phyloP scores from a whole-genome alignment of 1,139 yeast genomes.

The Casaregolazyma lundiana region DNA sequence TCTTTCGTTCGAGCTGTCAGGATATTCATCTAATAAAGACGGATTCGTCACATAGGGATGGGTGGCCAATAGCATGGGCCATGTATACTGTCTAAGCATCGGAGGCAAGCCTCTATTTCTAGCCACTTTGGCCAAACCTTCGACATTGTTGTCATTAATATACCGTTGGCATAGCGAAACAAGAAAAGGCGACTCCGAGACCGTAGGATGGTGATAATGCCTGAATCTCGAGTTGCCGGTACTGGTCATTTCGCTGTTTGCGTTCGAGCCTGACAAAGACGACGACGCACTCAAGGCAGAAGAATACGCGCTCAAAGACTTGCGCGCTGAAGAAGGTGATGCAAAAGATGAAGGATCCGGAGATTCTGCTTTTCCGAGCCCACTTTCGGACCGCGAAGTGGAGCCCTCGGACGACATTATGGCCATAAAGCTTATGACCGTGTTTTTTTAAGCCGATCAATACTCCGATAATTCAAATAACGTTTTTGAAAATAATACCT shows the following conservation, averaged over 20 bases:
- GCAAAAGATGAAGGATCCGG: not conserved
- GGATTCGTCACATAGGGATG: conserved; percentile 86
- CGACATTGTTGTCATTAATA: conserved; percentile 50
- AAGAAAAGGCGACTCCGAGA: conserved; percentile 33
- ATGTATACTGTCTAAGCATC: conserved; percentile 64
- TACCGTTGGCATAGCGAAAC: conserved; percentile 36
- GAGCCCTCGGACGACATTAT: not conserved
- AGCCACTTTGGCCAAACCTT: conserved; percentile 72
- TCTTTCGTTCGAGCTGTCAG: conserved; percentile 18
- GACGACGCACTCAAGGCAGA: conserved; percentile 30
- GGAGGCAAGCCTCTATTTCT: conserved; percentile 87
- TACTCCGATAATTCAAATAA: too few relatives aligned
- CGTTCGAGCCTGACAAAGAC: conserved; percentile 25
- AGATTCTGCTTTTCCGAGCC: not conserved
- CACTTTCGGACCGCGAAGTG: not conserved
- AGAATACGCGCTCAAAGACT: conserved; percentile 24
- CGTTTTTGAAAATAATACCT: not conserved
- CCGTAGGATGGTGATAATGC: conserved; percentile 36
- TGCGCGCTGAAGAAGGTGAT: conserved; percentile 6
- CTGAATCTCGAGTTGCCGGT: conserved; percentile 27
- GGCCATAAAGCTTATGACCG: not conserved
- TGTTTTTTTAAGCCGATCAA: too few relatives aligned
- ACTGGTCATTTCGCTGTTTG: conserved; percentile 12
- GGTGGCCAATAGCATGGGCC: conserved; percentile 77
- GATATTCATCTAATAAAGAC: conserved; percentile 53